phyloP scores from a whole-genome alignment of 2,329 filamentous ascomycete species.

The Apiospora kogelbergensis region DNA sequence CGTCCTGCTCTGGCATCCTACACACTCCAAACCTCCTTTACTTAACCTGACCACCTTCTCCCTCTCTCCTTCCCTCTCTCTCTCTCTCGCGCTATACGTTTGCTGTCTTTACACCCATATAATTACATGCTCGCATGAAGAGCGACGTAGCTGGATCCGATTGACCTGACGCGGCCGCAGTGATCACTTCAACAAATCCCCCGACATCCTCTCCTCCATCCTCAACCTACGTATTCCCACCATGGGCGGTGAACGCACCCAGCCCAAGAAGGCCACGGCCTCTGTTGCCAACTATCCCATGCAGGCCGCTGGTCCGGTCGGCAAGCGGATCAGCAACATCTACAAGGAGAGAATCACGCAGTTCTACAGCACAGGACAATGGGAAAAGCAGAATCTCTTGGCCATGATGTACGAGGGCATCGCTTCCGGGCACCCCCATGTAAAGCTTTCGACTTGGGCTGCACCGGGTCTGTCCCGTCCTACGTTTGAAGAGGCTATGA shows the following conservation, averaged over 20 bases:
- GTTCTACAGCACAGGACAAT: conserved; percentile 80
- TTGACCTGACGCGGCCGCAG: neutral
- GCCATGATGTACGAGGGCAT: conserved; percentile 72
- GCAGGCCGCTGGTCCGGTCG: conserved; percentile 55
- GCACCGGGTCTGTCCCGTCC: conserved; percentile 78
- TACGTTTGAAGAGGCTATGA: conserved; percentile 79
- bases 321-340: conserved; percentile 81
- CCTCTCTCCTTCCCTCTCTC: too few relatives aligned
- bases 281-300: conserved; percentile 45
- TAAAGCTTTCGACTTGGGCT: conserved; percentile 84
- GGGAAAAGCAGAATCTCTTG: conserved; percentile 70
- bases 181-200: neutral
- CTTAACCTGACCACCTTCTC: neutral
- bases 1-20: neutral
- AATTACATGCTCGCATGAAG: neutral
- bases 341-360: conserved; percentile 81
- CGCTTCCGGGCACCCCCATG: conserved; percentile 67
- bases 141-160: neutral
- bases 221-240: conserved; percentile 19
- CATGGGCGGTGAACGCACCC: conserved; percentile 52
- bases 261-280: conserved; percentile 41
- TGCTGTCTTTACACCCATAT: neutral
- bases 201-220: neutral
- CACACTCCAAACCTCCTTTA: neutral
- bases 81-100: neutral